Percentiles rank a stretch among this genome's conserved stretches.
Conservation (phyloP, 805 yeast genomes). For the Hermanozyma aechmeae region DNA sequence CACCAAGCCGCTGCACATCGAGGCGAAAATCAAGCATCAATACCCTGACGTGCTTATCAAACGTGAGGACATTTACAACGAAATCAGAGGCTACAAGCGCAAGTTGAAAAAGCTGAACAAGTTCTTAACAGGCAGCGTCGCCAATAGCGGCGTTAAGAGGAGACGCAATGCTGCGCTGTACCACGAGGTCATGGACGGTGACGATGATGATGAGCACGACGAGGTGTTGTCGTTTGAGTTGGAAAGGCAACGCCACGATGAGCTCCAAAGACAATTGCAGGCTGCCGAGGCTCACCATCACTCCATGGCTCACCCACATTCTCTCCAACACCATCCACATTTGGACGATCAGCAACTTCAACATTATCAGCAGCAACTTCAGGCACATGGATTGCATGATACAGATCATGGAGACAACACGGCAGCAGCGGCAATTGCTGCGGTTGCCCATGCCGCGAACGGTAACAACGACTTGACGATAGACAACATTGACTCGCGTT, state of each 20-base stretch:
- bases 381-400: conserved; percentile 17
- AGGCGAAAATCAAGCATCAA: conserved; percentile 40
- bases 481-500: conserved; percentile 36
- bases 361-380: conserved; percentile 18
- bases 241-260: conserved; percentile 12
- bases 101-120: conserved; percentile 35
- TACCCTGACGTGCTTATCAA: conserved; percentile 46
- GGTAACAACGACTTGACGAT: conserved; percentile 26
- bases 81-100: conserved; percentile 46
- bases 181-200: conserved; percentile 12
- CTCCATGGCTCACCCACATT: conserved; percentile 7
- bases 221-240: conserved; percentile 14
- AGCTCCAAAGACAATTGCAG: conserved; percentile 14
- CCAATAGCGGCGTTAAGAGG: conserved; percentile 6
- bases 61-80: conserved; percentile 51
- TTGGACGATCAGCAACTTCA: conserved; percentile 17
- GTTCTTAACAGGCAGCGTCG: conserved; percentile 9
- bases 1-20: conserved; percentile 47
- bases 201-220: conserved; percentile 13
- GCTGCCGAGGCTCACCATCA: conserved; percentile 5
- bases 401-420: conserved; percentile 10
- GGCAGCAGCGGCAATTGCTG: conserved; percentile 34
- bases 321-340: conserved; percentile 13
- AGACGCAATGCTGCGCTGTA: conserved; percentile 10
- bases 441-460: conserved; percentile 25